These are phyloP conservation scores for Aspergillus japonicus DNA, from an alignment of 2,329 filamentous ascomycete species.

Conservation along the genomic window DNA sequence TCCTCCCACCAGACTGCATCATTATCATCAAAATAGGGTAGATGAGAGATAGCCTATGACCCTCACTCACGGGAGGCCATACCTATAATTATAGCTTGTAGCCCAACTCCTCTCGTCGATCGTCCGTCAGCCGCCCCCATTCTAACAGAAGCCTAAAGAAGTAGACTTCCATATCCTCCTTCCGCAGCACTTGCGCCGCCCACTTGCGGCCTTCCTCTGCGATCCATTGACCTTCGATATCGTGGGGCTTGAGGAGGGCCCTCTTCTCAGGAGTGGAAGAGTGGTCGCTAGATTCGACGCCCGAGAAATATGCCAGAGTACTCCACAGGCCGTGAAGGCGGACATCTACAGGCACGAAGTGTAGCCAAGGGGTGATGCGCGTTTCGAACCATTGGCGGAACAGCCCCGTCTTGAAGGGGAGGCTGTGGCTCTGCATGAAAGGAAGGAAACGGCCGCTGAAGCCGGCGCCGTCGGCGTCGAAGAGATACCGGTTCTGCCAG, in stretches of 20 bases:
- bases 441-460: constrained; percentile 66
- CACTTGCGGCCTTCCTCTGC: constrained; percentile 65
- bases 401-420: constrained; percentile 68
- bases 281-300: constrained; percentile 37
- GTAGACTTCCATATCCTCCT: constrained; percentile 78
- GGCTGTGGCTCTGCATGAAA: constrained; percentile 63
- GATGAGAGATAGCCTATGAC: background rate
- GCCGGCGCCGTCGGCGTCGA: constrained; percentile 67
- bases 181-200: constrained; percentile 62
- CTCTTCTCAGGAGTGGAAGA: constrained; percentile 1
- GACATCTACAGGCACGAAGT: constrained; percentile 76
- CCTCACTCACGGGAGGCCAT: background rate
- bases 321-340: constrained; percentile 72
- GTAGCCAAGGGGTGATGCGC: constrained; percentile 71
- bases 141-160: constrained; percentile 75
- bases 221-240: constrained; percentile 62
- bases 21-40: background rate
- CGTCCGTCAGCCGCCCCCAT: constrained; percentile 70
- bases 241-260: constrained; percentile 50
- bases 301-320: constrained; percentile 71
- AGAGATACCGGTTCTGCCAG: constrained; percentile 67
- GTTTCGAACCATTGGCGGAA: constrained; percentile 80
- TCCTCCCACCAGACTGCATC: background rate
- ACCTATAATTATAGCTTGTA: constrained; percentile 16
- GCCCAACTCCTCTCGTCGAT: constrained; percentile 52